These are phyloP conservation scores for Populus simonii DNA, from an alignment of 345 rosid species.

Conservation along the genomic window DNA sequence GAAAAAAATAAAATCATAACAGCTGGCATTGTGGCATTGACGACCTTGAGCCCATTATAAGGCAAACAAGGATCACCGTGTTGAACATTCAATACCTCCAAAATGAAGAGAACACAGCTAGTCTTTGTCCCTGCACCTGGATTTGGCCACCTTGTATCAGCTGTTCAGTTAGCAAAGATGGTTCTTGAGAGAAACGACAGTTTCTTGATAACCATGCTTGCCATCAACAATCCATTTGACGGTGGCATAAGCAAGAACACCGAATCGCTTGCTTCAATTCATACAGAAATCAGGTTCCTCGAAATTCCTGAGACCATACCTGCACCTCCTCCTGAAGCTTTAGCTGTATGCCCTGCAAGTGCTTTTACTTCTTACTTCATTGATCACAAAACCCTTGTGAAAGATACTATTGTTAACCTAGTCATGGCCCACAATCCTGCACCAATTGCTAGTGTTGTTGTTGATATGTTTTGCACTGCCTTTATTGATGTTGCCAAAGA, in stretches of 20 bases:
- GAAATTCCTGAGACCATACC: neutral
- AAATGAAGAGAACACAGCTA: neutral
- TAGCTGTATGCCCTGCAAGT: neutral
- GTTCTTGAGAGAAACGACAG: neutral
- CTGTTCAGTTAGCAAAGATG: neutral
- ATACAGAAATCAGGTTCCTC: neutral
- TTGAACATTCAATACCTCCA: neutral
- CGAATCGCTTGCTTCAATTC: neutral
- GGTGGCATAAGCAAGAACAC: neutral
- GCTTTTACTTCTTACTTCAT: neutral
- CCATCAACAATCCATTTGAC: neutral
- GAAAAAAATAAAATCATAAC: neutral
- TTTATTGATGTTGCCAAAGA: slow-evolving; percentile 55
- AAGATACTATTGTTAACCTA: neutral
- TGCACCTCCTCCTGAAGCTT: neutral
- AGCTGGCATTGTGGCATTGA: neutral
- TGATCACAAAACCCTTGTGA: slow-evolving; percentile 1
- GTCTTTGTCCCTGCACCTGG: slow-evolving; percentile 12
- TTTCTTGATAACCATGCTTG: slow-evolving; percentile 5
- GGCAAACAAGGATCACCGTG: neutral
- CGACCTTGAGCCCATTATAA: neutral
- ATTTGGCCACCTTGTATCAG: slow-evolving; percentile 13
- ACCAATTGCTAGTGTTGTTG: slow-evolving; percentile 41
- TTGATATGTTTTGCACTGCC: slow-evolving; percentile 51
- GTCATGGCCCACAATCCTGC: slow-evolving; percentile 11